Conservation (phyloP, 176 grass and related monocot species). For the Aechmea fasciata region DNA sequence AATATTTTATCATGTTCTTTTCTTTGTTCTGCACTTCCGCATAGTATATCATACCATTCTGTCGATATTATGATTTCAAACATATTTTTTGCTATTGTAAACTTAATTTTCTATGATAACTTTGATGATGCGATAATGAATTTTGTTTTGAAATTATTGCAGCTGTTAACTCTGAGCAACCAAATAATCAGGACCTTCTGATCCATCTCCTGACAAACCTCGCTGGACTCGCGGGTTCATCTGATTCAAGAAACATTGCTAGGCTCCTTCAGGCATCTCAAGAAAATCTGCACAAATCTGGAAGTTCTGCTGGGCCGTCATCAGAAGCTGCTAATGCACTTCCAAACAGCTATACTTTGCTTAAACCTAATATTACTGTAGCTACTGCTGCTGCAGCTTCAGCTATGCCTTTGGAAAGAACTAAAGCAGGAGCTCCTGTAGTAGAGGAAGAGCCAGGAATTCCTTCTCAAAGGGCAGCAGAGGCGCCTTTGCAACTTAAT, state of each 20-base stretch:
- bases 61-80: too few relatives aligned
- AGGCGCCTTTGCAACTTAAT: conserved; percentile 31
- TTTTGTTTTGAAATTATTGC: conserved; percentile 11
- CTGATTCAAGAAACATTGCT: conserved; percentile 73
- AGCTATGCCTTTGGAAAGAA: conserved; percentile 33
- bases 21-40: too few relatives aligned
- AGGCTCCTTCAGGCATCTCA: conserved; percentile 49
- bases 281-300: conserved; percentile 64
- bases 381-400: conserved; percentile 25
- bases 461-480: conserved; percentile 23
- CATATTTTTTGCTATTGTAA: too few relatives aligned
- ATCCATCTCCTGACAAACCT: conserved; percentile 63
- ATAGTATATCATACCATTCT: too few relatives aligned
- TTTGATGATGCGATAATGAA: too few relatives aligned
- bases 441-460: conserved; percentile 27
- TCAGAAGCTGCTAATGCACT: conserved; percentile 46
- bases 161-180: conserved; percentile 57
- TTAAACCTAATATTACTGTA: too few relatives aligned
- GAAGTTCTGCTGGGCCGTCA: conserved; percentile 51
- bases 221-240: conserved; percentile 59
- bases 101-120: too few relatives aligned
- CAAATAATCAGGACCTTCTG: conserved; percentile 60
- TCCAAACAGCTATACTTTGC: conserved; percentile 5
- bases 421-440: conserved; percentile 35
- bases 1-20: too few relatives aligned